phyloP scores from a whole-genome alignment of 129 eudicot genomes.

The Scalesia atractyloides region DNA sequence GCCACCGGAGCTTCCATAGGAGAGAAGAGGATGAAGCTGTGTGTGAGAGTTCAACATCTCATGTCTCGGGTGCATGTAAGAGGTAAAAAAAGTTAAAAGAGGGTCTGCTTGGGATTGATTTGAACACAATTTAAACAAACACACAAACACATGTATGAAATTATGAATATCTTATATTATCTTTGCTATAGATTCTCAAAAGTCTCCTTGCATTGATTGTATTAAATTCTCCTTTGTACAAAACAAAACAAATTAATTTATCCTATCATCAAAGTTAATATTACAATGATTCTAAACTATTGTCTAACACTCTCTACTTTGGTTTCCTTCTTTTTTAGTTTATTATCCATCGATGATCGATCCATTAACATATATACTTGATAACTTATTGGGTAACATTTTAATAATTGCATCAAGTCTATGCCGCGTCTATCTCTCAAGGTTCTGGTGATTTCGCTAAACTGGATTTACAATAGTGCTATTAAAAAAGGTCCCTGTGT shows the following conservation, averaged over 20 bases:
- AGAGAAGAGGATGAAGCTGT: constrained; percentile 54
- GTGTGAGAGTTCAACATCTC: constrained; percentile 49
- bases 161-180: constrained; percentile 21
- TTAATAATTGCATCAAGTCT: background rate
- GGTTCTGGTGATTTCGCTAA: background rate
- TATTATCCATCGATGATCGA: background rate
- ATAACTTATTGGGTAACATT: background rate
- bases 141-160: constrained; percentile 10
- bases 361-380: background rate
- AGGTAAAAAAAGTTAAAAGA: background rate
- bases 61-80: constrained; percentile 16
- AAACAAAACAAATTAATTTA: constrained; percentile 17
- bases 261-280: background rate
- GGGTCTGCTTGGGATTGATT: constrained; percentile 18
- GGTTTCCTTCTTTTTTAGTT: constrained; percentile 1
- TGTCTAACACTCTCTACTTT: background rate
- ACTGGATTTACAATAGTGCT: background rate
- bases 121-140: constrained; percentile 22
- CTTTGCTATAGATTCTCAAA: constrained; percentile 19
- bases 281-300: constrained; percentile 7
- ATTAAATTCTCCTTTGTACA: constrained; percentile 24
- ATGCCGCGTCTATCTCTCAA: too few relatives aligned
- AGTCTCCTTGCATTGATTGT: constrained; percentile 26
- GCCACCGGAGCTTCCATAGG: constrained; percentile 85
- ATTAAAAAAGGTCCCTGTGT: background rate